A percentile compares a stretch with the other conserved stretches of the same genome.
phyloP scores from a whole-genome alignment of 2,329 filamentous ascomycete species.

The Epichloe sp. region DNA sequence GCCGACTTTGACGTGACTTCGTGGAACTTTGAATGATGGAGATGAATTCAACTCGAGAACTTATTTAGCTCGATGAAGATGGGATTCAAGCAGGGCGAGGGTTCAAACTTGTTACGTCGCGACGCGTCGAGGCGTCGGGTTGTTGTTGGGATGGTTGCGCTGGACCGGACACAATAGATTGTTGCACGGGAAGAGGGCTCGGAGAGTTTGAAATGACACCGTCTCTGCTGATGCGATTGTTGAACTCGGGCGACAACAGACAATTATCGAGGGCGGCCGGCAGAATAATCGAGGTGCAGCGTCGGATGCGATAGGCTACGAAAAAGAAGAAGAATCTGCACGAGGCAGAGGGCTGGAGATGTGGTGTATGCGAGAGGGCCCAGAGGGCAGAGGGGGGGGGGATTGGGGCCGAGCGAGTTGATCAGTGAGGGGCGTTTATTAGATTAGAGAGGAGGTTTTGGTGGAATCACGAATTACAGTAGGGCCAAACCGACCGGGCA shows the following conservation, averaged over 20 bases:
- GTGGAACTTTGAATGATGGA: background rate
- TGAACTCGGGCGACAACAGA: background rate
- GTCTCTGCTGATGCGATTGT: background rate
- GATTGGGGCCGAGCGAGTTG: background rate
- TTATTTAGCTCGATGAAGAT: background rate
- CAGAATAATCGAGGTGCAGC: background rate
- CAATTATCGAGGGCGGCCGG: background rate
- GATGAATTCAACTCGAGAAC: background rate
- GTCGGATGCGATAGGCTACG: background rate
- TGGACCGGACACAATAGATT: background rate
- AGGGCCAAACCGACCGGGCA: background rate
- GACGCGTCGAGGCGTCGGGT: background rate
- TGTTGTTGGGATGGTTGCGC: too few relatives aligned
- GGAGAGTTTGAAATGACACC: background rate
- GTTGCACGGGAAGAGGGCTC: background rate
- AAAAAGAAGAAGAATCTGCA: background rate
- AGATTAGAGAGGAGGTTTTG: background rate
- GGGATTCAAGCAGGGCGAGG: background rate
- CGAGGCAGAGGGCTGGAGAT: constrained; percentile 3
- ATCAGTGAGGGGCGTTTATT: background rate
- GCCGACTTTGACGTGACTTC: background rate
- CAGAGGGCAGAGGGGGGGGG: background rate
- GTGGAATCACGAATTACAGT: background rate
- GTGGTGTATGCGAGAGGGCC: constrained; percentile 1
- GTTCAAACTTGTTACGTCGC: background rate